Base-by-base conservation (phyloP, 179 eudicot species). In the Sideroxylon spinosum region DNA sequence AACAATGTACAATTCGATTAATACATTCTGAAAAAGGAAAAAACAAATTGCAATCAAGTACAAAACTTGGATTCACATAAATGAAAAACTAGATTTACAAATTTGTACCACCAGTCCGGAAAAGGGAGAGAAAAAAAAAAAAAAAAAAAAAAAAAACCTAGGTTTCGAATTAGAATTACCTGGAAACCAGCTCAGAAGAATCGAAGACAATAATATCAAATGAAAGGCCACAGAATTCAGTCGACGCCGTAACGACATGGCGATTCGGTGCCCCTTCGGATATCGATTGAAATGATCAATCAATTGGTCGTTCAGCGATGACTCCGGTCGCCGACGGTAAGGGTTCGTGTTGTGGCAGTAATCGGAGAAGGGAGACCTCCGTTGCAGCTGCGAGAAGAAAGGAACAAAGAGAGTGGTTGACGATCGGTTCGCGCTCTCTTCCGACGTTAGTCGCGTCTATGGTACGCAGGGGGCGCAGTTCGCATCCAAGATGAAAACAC, bases 151-250 rank as follows among this genome's bases (percentile, higher is more conserved):
- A 37, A 1, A 37, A 37, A 3, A 1, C 44, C 44, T 37, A 37
- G 56, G 0, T 7, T 9, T 20, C 9, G 55, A 59, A 61, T 1
- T 6, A 60, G 37, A 55, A 10, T 4, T 78, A 86, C 88, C 86
- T 78, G 86, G 81, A 23, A 81, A 86, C 76, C 62, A 83, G 84
- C 60, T 72, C 0, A 85, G 77, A 57, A 83, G 53, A 73, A 78
- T 61, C 48, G 7, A 73, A 61, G 44, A 28, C 8, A 73, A 26
- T 75, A 73, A 37, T 26, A 46, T 44, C 68, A 65, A 3, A 73
- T 74, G 11, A 2, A 68, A 56, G 81, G 55, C 48, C 81, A 82
- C 68, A 76, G 76, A 57, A 69, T 69, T 73, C 78, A 81, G 20
- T 16, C 71, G 81, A 62, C 53, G 57, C 70, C 64, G 71, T 28